These are phyloP conservation scores for Pythium dissotocum DNA, from an alignment of 352 stramenopile species.

Conservation along the genomic window DNA sequence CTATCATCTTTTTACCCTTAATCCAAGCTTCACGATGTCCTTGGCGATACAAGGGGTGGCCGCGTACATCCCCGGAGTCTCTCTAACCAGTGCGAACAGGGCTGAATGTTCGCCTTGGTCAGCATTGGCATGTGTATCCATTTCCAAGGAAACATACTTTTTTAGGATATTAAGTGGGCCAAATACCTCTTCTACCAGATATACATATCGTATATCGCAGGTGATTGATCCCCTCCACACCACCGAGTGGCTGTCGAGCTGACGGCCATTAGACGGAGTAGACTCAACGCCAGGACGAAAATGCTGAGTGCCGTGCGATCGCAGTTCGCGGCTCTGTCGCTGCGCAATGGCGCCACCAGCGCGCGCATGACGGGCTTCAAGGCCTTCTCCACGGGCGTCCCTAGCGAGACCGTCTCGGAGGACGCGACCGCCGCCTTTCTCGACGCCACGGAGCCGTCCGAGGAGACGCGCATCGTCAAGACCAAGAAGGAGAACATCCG, in stretches of 20 bases:
- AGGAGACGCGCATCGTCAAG: constrained; percentile 60
- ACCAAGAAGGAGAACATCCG: constrained; percentile 85
- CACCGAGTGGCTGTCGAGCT: neutral
- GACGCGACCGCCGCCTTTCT: constrained; percentile 65
- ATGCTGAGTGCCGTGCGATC: constrained; percentile 68
- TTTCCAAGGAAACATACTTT: neutral
- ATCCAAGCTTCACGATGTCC: too few relatives aligned
- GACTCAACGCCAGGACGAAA: constrained; percentile 8
- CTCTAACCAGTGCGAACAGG: too few relatives aligned
- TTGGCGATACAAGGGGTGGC: too few relatives aligned
- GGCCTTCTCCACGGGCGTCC: constrained; percentile 40
- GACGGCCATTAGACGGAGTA: neutral
- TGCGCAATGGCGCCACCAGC: constrained; percentile 40
- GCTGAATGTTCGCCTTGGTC: too few relatives aligned
- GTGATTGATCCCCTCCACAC: neutral
- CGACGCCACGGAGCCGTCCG: constrained; percentile 47
- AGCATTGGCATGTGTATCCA: neutral
- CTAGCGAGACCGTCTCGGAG: constrained; percentile 26
- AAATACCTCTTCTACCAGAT: neutral
- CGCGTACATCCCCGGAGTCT: too few relatives aligned
- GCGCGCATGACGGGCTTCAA: constrained; percentile 24
- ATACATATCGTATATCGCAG: neutral
- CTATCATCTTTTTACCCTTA: too few relatives aligned
- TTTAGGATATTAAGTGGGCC: neutral
- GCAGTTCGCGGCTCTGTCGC: constrained; percentile 57